Evolutionary conservation across 768 basidiomycete genomes (phyloP).

Genomic region (Leucocoprinus birnbaumii): DNA sequence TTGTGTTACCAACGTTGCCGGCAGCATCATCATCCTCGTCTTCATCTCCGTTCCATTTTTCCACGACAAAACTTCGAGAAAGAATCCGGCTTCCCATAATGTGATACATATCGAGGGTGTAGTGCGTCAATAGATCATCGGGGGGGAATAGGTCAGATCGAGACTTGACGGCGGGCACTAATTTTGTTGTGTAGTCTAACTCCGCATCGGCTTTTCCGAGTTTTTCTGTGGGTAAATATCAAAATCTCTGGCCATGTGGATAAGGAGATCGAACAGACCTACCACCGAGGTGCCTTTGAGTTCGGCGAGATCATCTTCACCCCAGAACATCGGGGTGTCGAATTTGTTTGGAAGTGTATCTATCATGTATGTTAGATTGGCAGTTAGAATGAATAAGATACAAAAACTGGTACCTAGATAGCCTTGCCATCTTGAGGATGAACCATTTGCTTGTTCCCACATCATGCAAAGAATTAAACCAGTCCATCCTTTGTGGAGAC

Average conservation of each 20-base stretch:
- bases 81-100: slow-evolving; percentile 89
- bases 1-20: slow-evolving; percentile 27
- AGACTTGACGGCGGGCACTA: slow-evolving; percentile 62
- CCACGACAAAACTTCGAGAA: slow-evolving; percentile 88
- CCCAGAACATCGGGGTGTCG: slow-evolving; percentile 96
- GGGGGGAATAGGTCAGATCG: slow-evolving; percentile 76
- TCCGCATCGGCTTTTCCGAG: slow-evolving; percentile 85
- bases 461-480: slow-evolving; percentile 92
- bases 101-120: slow-evolving; percentile 76
- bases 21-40: slow-evolving; percentile 25
- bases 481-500: slow-evolving; percentile 75
- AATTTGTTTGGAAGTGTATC: slow-evolving; percentile 70
- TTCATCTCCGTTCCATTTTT: slow-evolving; percentile 46
- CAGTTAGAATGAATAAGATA: background rate
- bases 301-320: slow-evolving; percentile 63
- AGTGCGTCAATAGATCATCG: slow-evolving; percentile 41
- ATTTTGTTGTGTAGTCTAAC: slow-evolving; percentile 58
- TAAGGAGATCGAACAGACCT: slow-evolving; percentile 47
- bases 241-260: background rate
- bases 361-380: slow-evolving; percentile 20
- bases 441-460: slow-evolving; percentile 80
- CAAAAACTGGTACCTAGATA: slow-evolving; percentile 57
- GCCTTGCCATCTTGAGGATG: slow-evolving; percentile 60
- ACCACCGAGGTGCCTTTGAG: slow-evolving; percentile 85
- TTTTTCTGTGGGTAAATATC: slow-evolving; percentile 57